phyloP scores from a whole-genome alignment of 2,329 filamentous ascomycete genomes.

The Elsinoe batatas region DNA sequence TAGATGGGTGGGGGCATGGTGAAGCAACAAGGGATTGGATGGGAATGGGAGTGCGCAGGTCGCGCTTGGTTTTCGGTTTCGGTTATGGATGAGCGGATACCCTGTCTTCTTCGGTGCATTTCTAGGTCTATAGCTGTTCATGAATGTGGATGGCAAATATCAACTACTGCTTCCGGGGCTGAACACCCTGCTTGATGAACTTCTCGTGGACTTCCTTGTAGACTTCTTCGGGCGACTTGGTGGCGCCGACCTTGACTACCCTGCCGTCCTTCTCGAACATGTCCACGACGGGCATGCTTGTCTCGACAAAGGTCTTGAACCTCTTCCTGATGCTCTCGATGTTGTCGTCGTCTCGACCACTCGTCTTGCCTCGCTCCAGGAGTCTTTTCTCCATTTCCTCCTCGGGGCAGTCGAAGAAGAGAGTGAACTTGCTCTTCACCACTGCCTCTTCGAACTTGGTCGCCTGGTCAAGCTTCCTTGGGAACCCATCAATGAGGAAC shows the following conservation, averaged over 20 bases:
- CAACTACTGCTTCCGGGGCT: conserved; percentile 14
- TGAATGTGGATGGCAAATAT: background rate
- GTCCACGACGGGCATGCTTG: conserved; percentile 93
- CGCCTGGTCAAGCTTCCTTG: conserved; percentile 94
- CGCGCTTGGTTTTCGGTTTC: background rate
- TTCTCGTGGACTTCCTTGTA: conserved; percentile 45
- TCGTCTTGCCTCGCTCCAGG: conserved; percentile 84
- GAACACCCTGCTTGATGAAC: conserved; percentile 36
- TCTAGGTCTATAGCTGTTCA: background rate
- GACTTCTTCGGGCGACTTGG: conserved; percentile 54
- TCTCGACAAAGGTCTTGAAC: conserved; percentile 88
- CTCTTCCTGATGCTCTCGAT: conserved; percentile 92
- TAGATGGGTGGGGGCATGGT: background rate
- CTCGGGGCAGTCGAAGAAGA: conserved; percentile 94
- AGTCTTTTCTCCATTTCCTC: conserved; percentile 75
- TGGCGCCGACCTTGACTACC: conserved; percentile 72
- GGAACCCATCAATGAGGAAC: conserved; percentile 78
- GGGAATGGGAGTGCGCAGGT: background rate
- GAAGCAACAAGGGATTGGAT: background rate
- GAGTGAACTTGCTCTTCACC: conserved; percentile 69
- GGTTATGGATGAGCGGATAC: conserved; percentile 1
- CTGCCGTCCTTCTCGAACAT: conserved; percentile 66
- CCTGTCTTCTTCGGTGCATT: background rate
- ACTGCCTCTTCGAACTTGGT: conserved; percentile 86
- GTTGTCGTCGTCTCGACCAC: conserved; percentile 86